These are phyloP conservation scores for Flaveria ramosissima DNA, from an alignment of 129 eudicot species.

Conservation along the genomic window DNA sequence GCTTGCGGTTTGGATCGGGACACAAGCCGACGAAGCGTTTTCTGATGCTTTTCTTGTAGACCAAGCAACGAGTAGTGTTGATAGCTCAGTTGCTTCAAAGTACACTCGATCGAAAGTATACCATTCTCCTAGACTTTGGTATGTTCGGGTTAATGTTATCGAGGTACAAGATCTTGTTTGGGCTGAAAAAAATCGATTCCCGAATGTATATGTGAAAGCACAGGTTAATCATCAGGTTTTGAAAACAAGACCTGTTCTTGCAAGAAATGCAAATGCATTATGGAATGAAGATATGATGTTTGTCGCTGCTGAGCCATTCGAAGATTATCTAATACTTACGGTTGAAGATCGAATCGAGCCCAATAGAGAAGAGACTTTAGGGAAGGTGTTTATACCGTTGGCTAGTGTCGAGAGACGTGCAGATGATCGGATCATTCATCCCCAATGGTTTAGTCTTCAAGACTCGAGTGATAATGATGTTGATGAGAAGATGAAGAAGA, in stretches of 20 bases:
- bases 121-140: constrained; percentile 91
- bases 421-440: constrained; percentile 57
- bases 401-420: constrained; percentile 55
- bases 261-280: constrained; percentile 45
- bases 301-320: constrained; percentile 95
- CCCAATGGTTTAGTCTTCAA: constrained; percentile 64
- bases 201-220: constrained; percentile 67
- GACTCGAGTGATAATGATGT: constrained; percentile 45
- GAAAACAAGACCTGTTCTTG: constrained; percentile 57
- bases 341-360: constrained; percentile 73
- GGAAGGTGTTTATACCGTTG: constrained; percentile 64
- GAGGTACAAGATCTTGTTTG: constrained; percentile 82
- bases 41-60: constrained; percentile 90
- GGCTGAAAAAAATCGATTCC: constrained; percentile 58
- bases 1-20: constrained; percentile 92
- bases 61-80: constrained; percentile 46
- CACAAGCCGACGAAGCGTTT: constrained; percentile 95
- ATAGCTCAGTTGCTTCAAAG: constrained; percentile 41
- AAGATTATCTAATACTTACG: constrained; percentile 62
- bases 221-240: constrained; percentile 57
- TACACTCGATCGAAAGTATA: constrained; percentile 79
- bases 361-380: constrained; percentile 63
- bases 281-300: constrained; percentile 96
- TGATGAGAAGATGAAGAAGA: constrained; percentile 54
- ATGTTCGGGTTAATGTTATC: constrained; percentile 76